Conservation (phyloP, 2,329 filamentous ascomycete species). For the Cytospora leucostoma region DNA sequence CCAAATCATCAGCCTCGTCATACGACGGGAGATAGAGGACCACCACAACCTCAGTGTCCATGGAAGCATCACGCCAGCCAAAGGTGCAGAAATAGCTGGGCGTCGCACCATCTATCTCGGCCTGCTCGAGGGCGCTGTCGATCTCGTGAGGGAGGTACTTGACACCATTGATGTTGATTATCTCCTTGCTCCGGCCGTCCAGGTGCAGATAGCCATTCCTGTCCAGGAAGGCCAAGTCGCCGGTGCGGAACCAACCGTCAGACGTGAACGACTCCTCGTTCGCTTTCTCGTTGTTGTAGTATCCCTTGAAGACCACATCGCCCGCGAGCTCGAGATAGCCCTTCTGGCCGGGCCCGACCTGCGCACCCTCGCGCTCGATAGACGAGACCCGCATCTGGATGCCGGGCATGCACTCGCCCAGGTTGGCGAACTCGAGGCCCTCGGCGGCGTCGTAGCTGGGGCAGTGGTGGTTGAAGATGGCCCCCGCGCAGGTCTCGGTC, state of each 20-base stretch:
- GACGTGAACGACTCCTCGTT: conserved; percentile 58
- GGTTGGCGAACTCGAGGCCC: conserved; percentile 37
- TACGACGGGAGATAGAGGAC: conserved; percentile 42
- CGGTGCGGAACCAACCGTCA: conserved; percentile 47
- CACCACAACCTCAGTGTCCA: conserved; percentile 42
- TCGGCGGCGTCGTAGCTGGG: conserved; percentile 42
- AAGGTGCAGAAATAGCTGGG: conserved; percentile 29
- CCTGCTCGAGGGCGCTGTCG: conserved; percentile 42
- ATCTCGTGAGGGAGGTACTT: conserved; percentile 44
- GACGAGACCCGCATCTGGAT: conserved; percentile 42
- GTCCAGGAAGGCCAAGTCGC: conserved; percentile 42
- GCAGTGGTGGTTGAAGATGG: conserved; percentile 45
- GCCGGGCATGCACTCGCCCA: conserved; percentile 43
- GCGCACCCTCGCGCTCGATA: conserved; percentile 9
- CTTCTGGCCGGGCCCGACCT: conserved; percentile 33
- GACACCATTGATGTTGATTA: conserved; percentile 50
- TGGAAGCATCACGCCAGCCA: conserved; percentile 7
- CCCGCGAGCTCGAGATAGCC: conserved; percentile 63
- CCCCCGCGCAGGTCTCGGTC: conserved; percentile 56
- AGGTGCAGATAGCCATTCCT: conserved; percentile 39
- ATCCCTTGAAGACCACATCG: conserved; percentile 63
- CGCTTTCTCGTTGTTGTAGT: conserved; percentile 60
- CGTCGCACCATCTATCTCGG: conserved; percentile 31
- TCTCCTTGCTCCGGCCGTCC: conserved; percentile 44
- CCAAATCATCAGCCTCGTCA: conserved; percentile 30